phyloP scores from a whole-genome alignment of 768 basidiomycete genomes.

The Chlorophyllum brunneum region DNA sequence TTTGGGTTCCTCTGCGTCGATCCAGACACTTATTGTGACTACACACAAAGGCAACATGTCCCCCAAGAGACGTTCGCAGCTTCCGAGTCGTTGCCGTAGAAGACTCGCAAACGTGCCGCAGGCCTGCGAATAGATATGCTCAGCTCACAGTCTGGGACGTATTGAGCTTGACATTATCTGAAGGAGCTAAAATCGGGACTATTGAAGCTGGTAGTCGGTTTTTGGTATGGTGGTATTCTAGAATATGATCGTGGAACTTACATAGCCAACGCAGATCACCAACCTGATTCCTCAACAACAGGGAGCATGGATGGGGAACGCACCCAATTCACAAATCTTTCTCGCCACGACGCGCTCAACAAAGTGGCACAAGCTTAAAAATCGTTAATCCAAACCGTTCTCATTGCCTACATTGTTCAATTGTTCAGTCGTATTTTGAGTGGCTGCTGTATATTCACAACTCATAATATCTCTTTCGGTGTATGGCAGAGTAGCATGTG shows the following conservation, averaged over 20 bases:
- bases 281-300: constrained; percentile 68
- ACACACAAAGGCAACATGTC: constrained; percentile 50
- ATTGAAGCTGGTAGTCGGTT: constrained; percentile 67
- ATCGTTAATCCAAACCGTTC: too few relatives aligned
- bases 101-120: constrained; percentile 54
- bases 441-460: not conserved
- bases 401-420: not conserved
- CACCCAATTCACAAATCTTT: constrained; percentile 62
- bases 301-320: constrained; percentile 67
- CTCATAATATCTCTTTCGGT: not conserved
- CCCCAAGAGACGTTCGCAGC: constrained; percentile 67
- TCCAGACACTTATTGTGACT: not conserved
- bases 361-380: constrained; percentile 47
- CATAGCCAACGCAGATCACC: constrained; percentile 37
- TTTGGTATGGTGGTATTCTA: constrained; percentile 39
- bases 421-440: not conserved
- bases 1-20: not conserved
- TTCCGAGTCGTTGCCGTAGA: constrained; percentile 71
- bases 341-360: constrained; percentile 65
- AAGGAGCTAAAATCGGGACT: constrained; percentile 43
- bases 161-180: constrained; percentile 42
- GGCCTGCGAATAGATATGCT: constrained; percentile 54
- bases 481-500: too few relatives aligned
- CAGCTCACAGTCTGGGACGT: constrained; percentile 88
- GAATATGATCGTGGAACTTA: not conserved